These are phyloP conservation scores for Adansonia grandidieri DNA, from an alignment of 441 rosid species.

Conservation along the genomic window DNA sequence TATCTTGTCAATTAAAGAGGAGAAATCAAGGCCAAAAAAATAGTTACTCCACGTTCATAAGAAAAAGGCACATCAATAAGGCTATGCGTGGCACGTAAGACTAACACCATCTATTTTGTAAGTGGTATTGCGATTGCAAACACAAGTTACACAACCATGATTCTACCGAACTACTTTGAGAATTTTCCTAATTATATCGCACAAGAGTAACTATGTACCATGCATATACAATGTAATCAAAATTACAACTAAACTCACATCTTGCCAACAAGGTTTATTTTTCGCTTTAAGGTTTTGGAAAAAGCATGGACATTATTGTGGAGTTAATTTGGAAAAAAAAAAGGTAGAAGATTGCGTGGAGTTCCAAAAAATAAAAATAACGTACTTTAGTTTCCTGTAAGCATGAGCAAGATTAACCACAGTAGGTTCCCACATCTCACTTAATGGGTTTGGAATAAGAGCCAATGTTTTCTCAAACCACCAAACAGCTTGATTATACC, in stretches of 20 bases:
- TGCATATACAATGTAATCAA: neutral
- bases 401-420: slow-evolving; percentile 91
- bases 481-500: slow-evolving; percentile 81
- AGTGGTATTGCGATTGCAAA: neutral
- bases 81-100: neutral
- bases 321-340: slow-evolving; percentile 16
- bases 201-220: neutral
- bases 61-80: neutral
- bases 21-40: neutral
- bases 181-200: neutral
- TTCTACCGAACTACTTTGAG: neutral
- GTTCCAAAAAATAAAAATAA: slow-evolving; percentile 19
- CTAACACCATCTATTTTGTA: neutral
- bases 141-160: neutral
- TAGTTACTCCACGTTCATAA: neutral
- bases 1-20: neutral
- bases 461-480: slow-evolving; percentile 91
- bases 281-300: neutral
- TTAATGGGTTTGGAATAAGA: slow-evolving; percentile 65
- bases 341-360: slow-evolving; percentile 3
- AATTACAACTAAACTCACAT: neutral
- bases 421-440: slow-evolving; percentile 90
- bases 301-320: slow-evolving; percentile 10
- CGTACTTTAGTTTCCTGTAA: slow-evolving; percentile 80
- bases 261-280: neutral